A percentile compares a stretch with the other conserved stretches of the same genome.
Conservation (phyloP, 768 basidiomycete genomes). For the Amanita subjunquillea region DNA sequence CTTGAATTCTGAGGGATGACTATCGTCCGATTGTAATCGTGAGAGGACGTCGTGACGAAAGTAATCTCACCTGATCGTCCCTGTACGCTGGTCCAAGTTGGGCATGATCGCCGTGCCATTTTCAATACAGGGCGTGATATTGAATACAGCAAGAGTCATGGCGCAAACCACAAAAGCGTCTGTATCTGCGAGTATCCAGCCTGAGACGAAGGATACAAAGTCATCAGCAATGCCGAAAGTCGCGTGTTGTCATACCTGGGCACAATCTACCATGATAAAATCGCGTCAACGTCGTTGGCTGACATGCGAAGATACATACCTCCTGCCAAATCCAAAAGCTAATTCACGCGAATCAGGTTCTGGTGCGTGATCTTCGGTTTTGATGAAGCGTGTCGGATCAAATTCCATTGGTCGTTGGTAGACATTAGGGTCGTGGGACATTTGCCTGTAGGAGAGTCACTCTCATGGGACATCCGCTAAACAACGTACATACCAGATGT, state of each 20-base stretch:
- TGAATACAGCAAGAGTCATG: slow-evolving; percentile 31
- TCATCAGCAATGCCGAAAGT: neutral
- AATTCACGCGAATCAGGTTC: slow-evolving; percentile 32
- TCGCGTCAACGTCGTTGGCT: neutral
- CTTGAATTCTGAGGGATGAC: slow-evolving; percentile 17
- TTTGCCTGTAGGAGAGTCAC: slow-evolving; percentile 18
- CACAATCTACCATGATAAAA: slow-evolving; percentile 18
- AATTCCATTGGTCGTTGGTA: slow-evolving; percentile 36
- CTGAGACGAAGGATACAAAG: neutral
- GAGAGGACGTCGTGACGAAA: neutral
- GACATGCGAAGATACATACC: slow-evolving; percentile 14
- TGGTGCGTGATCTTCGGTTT: slow-evolving; percentile 21
- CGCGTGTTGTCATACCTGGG: slow-evolving; percentile 16
- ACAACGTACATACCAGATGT: slow-evolving; percentile 18
- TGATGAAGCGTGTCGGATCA: slow-evolving; percentile 36
- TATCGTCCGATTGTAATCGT: neutral
- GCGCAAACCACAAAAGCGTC: slow-evolving; percentile 31
- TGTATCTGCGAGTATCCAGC: slow-evolving; percentile 25
- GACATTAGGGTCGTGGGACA: slow-evolving; percentile 29
- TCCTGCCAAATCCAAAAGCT: slow-evolving; percentile 47
- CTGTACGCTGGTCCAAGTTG: slow-evolving; percentile 29
- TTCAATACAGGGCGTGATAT: slow-evolving; percentile 22
- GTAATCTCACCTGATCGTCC: slow-evolving; percentile 31
- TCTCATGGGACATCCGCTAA: neutral
- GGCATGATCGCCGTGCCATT: slow-evolving; percentile 21